Conservation (phyloP, 2,329 filamentous ascomycete species). For the Metarhizium brunneum region DNA sequence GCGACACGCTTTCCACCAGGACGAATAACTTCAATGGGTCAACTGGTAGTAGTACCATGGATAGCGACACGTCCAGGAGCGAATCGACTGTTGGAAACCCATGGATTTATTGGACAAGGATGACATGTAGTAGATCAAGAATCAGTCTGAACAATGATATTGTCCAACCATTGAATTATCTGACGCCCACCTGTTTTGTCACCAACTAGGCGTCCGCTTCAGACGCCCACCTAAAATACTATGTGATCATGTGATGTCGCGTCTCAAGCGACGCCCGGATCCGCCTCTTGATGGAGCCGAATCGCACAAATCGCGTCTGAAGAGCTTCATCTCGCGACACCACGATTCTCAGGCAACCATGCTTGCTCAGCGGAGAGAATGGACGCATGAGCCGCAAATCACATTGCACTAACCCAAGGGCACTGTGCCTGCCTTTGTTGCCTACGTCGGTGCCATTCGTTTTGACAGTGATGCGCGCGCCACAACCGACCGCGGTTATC, state of each 20-base stretch:
- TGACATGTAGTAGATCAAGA: too few relatives aligned
- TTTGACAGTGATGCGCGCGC: not conserved
- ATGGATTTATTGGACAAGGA: too few relatives aligned
- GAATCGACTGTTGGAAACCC: too few relatives aligned
- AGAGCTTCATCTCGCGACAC: not conserved
- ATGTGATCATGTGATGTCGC: not conserved
- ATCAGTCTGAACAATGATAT: too few relatives aligned
- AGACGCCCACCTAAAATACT: too few relatives aligned
- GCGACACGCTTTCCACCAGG: too few relatives aligned
- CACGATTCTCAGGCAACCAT: slow-evolving; percentile 4
- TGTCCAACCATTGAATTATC: too few relatives aligned
- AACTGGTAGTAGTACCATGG: too few relatives aligned
- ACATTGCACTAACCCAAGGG: not conserved
- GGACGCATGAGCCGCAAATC: not conserved
- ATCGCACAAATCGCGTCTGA: not conserved
- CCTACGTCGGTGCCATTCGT: not conserved
- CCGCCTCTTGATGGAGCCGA: not conserved
- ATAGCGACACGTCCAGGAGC: too few relatives aligned
- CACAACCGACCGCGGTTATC: not conserved
- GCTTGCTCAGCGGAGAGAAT: not conserved
- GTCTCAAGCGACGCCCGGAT: not conserved
- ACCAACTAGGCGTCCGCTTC: too few relatives aligned
- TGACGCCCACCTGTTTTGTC: too few relatives aligned
- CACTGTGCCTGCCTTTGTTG: not conserved
- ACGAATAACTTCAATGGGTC: too few relatives aligned